Evolutionary conservation across 2,329 filamentous ascomycete species (phyloP), one percentile per base, ranked within the genome.

Genomic region (Calonectria hongkongensis): DNA sequence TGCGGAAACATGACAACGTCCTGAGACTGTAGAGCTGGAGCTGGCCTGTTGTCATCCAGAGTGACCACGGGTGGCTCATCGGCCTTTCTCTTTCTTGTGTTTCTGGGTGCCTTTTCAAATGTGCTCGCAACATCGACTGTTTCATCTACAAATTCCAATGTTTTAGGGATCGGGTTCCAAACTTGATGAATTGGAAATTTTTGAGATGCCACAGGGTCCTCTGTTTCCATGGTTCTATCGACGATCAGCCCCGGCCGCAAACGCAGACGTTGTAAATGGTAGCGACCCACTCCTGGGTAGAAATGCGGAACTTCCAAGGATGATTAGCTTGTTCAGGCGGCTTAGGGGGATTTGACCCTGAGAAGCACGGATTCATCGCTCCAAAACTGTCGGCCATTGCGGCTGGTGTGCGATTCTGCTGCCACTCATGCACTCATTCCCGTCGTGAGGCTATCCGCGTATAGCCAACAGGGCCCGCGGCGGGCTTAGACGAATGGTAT

Each of bases 281-380:
- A n/a, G 33, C 36, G 54, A 60, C 54, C 54, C 54, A 60, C 54
- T 60, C 33, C 54, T 41, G 54, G 16, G 54, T 60, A 39, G 54
- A 60, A 9, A 39, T 60, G 54, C 54, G 54, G 54, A 60, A 60
- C 54, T 30, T 60, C 33, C 21, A 39, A 13, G 27, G 33, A n/a
- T 27, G 54, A 41, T 60, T 60, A 41, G 54, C 25, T 36, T 41
- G 54, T 21, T 36, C 54, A 21, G 21, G 21, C 8, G 4, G 54
- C 21, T 33, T n/a, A 15, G 54, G 30, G 54, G 54, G 33, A 41
- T 21, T 36, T 39, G 21, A 36, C 13, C 54, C 36, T 3, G 54
- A 60, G 33, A 15, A 60, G 54, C 54, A 25, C 54, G 33, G 54
- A 18, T 60, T 21, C 36, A 21, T 60, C 25, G 12, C 21, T 9